Conservation (phyloP, 2,329 filamentous ascomycete species). For the Cytospora piceicola region DNA sequence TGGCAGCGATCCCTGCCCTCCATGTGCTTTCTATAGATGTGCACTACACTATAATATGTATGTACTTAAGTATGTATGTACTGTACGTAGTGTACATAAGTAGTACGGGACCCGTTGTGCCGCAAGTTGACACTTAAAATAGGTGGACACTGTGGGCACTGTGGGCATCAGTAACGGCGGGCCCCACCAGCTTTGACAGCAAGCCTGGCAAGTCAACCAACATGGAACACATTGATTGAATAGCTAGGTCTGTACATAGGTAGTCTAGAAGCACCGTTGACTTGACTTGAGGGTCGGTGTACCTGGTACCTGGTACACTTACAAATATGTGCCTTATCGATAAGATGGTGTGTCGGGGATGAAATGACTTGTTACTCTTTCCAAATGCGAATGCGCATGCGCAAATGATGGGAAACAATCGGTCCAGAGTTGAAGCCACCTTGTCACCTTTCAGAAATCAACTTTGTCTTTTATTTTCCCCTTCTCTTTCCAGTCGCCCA, state of each 20-base stretch:
- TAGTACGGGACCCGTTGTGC: no score
- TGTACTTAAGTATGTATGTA: no score
- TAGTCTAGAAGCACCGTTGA: neutral
- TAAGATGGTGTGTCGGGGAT: conserved; percentile 22
- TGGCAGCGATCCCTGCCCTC: neutral
- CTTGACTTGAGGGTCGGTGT: no score
- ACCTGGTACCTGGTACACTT: no score
- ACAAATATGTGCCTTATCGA: conserved; percentile 24
- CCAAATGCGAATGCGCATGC: conserved; percentile 2
- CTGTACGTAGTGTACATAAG: neutral
- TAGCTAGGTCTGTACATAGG: no score
- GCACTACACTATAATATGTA: neutral
- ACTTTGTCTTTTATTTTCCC: conserved; percentile 4
- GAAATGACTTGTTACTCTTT: neutral
- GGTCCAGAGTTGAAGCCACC: conserved; percentile 33
- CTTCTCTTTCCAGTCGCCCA: neutral
- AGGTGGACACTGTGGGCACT: neutral
- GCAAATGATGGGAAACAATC: conserved; percentile 15
- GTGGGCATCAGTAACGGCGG: no score
- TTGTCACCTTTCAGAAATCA: conserved; percentile 31
- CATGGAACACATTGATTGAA: no score
- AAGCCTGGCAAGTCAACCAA: no score
- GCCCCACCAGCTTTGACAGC: no score
- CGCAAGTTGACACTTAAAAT: no score
- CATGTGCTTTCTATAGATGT: conserved; percentile 7